Evolutionary conservation across 441 rosid species (phyloP), one percentile per base, ranked within the genome.

Genomic region (Erodium moschatum): DNA sequence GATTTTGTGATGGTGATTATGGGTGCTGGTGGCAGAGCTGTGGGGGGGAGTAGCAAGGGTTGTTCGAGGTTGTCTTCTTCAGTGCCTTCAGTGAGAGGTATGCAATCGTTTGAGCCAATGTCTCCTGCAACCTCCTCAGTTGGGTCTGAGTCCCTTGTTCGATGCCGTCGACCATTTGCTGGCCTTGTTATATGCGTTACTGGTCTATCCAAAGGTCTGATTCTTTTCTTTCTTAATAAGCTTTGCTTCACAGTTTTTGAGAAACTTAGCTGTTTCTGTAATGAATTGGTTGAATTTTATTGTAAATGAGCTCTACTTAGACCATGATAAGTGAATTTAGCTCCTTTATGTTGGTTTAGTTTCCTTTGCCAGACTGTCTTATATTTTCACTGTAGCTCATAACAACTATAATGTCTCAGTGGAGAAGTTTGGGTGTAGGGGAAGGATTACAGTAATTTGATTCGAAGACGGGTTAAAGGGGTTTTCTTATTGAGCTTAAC

Each of bases 101-200:
- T 80, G 71, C 83, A 72, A 50, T 77, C 27, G 0, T 24, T 24
- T 24, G 27, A 2, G 27, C 27, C 85, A 72, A 73, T 76, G 82
- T 79, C 89, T 65, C 81, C 82, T 66, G 78, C 81, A 16, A 50
- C 83, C 13, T 75, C 87, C 66, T 80, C 84, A 27, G 64, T 72
- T 40, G 80, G 73, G 69, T 81, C 86, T 44, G 81, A 75, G 64
- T 48, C 77, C 21, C 54, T 78, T 79, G 75, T 76, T 75, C 83
- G 76, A 31, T 67, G 84, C 33, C 67, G 70, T 69, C 85, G 85
- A 63, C 97, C 97, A 0, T 95, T 95, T 75, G 73, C 87, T 33
- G 84, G 88, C 54, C 91, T 95, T 72, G 85, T 87, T 52, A 86
- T 95, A 6, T 95, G 98, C 67, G 98, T 90, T 52, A 92, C 98